phyloP scores from a whole-genome alignment of 169 alveolate species.

The Plasmodium gonderi region DNA sequence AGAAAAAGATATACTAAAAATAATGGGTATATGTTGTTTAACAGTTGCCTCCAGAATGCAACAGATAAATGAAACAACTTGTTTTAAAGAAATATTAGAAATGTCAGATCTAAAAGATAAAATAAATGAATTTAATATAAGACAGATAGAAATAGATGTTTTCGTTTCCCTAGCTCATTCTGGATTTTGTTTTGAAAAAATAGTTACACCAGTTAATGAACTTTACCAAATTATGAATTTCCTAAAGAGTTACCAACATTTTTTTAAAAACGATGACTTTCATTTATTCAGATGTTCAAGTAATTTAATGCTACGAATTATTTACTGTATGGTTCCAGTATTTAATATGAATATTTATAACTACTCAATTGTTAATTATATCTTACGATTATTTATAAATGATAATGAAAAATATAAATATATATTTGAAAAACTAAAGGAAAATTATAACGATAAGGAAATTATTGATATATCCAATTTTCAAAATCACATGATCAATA shows the following conservation, averaged over 20 bases:
- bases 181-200: slow-evolving; percentile 73
- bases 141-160: slow-evolving; percentile 72
- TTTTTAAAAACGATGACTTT: slow-evolving; percentile 39
- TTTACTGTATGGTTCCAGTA: slow-evolving; percentile 73
- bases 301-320: slow-evolving; percentile 68
- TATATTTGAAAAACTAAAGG: slow-evolving; percentile 31
- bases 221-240: slow-evolving; percentile 44
- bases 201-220: slow-evolving; percentile 68
- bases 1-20: slow-evolving; percentile 50
- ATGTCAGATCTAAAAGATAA: slow-evolving; percentile 23
- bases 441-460: slow-evolving; percentile 52
- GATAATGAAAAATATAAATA: slow-evolving; percentile 52
- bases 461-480: slow-evolving; percentile 54
- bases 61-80: slow-evolving; percentile 69
- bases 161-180: slow-evolving; percentile 70
- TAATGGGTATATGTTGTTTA: slow-evolving; percentile 75
- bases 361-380: slow-evolving; percentile 68
- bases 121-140: slow-evolving; percentile 58
- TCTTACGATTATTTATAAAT: slow-evolving; percentile 32
- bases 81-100: slow-evolving; percentile 64
- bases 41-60: slow-evolving; percentile 76
- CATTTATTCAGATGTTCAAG: slow-evolving; percentile 28
- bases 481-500: slow-evolving; percentile 63
- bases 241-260: slow-evolving; percentile 20
- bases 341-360: slow-evolving; percentile 71